Evolutionary conservation across 2,329 filamentous ascomycete genomes (phyloP), one percentile per base, ranked within the genome.

Genomic region (Ophiostoma quercus): DNA sequence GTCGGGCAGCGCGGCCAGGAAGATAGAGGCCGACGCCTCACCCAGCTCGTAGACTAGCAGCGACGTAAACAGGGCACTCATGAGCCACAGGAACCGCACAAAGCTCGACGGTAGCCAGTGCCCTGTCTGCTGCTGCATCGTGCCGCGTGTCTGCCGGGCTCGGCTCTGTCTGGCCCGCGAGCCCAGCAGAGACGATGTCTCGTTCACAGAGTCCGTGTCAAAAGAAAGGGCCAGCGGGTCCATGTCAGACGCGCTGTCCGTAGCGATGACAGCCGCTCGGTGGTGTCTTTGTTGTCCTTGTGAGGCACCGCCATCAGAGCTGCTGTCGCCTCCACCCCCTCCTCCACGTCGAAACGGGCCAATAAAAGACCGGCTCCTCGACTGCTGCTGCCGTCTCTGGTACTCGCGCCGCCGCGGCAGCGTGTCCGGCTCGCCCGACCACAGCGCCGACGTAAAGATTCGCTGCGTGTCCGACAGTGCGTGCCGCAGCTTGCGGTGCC

Each of bases 51-150:
- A 90, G 16, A 87, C 88, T 74, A 90, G 80, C 73, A 90, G 80
- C 14, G 85, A 87, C 62, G 90, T 84, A 67, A 82, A 84, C 32
- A 90, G 79, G 3, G 88, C 88, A 39, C 86, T 80, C 75, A 87
- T 90, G 75, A 90, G 90, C 88, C 88, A 90, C 6, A 90, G 79
- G 72, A 90, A 90, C 19, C 88, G 84, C 63, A 90, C 84, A 75
- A 90, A 90, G 76, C 87, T 89, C 9, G 87, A 86, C 2, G 87
- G 87, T 32, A 89, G 79, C 87, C 87, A 89, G 57, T 22, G 66
- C 43, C 3, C 54, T 14, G 14, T 16, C 39, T 25, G 34, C 37
- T 34, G 37, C 41, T 12, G 29, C 66, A 47, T 47, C 5, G 43
- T 16, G 69, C 14, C 80, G 77, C 70, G 82, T 79, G 43, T 47